Conservation (phyloP, 441 rosid species). For the Adansonia madagascariensis region DNA sequence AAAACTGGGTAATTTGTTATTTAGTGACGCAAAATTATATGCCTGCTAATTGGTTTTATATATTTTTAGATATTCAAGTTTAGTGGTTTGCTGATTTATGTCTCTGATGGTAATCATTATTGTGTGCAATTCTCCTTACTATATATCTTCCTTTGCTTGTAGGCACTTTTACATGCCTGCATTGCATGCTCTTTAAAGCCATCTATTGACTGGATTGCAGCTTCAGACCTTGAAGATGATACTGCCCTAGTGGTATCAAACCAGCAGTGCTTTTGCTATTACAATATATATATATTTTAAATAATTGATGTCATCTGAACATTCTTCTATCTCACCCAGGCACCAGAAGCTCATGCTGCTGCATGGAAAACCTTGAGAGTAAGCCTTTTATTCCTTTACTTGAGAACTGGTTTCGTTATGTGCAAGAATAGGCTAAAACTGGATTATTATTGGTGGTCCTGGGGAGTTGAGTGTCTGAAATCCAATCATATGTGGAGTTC, state of each 20-base stretch:
- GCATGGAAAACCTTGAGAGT: conserved; percentile 79
- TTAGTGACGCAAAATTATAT: not conserved
- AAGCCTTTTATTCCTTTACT: not conserved
- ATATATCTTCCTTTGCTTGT: conserved; percentile 31
- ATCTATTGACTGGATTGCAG: conserved; percentile 20
- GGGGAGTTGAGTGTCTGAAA: conserved; percentile 4
- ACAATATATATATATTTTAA: not conserved
- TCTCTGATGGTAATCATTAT: not conserved
- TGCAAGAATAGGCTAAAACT: not conserved
- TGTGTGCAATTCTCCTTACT: conserved; percentile 14
- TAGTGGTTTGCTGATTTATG: conserved; percentile 18
- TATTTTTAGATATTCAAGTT: not conserved
- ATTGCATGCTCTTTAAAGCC: conserved; percentile 78
- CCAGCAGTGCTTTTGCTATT: conserved; percentile 22
- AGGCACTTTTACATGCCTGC: conserved; percentile 79
- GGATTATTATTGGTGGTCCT: not conserved
- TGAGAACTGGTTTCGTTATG: not conserved
- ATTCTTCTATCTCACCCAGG: conserved; percentile 42
- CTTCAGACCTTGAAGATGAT: conserved; percentile 67
- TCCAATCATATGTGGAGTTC: not conserved
- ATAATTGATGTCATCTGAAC: conserved; percentile 9
- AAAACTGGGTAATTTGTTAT: not conserved
- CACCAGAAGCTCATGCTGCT: conserved; percentile 69
- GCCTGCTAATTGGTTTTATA: not conserved
- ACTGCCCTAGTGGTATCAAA: conserved; percentile 52